Conservation (phyloP, 2,329 filamentous ascomycete genomes). For the Penicillium sp. region DNA sequence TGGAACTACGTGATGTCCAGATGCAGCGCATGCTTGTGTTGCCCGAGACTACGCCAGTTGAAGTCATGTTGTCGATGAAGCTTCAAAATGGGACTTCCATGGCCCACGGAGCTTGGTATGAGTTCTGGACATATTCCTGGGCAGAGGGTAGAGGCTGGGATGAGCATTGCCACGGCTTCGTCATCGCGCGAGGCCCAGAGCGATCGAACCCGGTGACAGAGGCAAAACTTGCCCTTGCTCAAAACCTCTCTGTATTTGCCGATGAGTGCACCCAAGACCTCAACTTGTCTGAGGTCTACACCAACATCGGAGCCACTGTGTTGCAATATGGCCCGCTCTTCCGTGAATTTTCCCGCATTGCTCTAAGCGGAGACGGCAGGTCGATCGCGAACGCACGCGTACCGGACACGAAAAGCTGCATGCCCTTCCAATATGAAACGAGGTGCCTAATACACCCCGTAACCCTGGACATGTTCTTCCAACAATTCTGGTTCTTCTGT, state of each 20-base stretch:
- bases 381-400: neutral
- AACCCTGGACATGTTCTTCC: slow-evolving; percentile 1
- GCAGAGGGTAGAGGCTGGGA: slow-evolving; percentile 24
- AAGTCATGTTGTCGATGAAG: slow-evolving; percentile 20
- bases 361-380: slow-evolving; percentile 1
- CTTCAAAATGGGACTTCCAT: slow-evolving; percentile 2
- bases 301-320: slow-evolving; percentile 1
- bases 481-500: slow-evolving; percentile 3
- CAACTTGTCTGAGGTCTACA: neutral
- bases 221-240: slow-evolving; percentile 3
- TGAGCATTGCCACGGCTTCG: slow-evolving; percentile 24
- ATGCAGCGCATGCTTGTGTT: slow-evolving; percentile 23
- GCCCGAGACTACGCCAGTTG: slow-evolving; percentile 19
- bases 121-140: slow-evolving; percentile 29
- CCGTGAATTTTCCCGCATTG: slow-evolving; percentile 2
- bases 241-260: neutral
- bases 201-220: slow-evolving; percentile 18
- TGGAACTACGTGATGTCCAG: slow-evolving; percentile 24
- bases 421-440: slow-evolving; percentile 2
- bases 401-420: slow-evolving; percentile 1
- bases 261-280: neutral
- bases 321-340: neutral
- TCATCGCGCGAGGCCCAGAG: slow-evolving; percentile 23
- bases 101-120: slow-evolving; percentile 19
- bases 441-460: slow-evolving; percentile 1